phyloP scores from a whole-genome alignment of 2,329 filamentous ascomycete genomes.

The Phialophora verrucosa region DNA sequence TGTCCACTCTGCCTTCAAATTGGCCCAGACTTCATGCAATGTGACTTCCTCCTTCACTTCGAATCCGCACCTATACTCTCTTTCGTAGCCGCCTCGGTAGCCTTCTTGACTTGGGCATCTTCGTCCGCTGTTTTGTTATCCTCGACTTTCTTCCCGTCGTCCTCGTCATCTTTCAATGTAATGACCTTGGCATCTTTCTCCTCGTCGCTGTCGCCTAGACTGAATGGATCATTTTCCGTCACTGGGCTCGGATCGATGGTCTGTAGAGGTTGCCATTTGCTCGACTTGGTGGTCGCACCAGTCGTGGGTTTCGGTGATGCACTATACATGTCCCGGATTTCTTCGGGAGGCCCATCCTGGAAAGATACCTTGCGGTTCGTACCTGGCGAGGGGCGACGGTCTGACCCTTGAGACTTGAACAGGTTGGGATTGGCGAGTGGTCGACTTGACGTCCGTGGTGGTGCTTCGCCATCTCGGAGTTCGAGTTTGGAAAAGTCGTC shows the following conservation, averaged over 20 bases:
- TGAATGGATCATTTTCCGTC: slow-evolving; percentile 92
- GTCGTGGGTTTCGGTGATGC: slow-evolving; percentile 62
- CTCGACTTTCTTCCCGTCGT: slow-evolving; percentile 37
- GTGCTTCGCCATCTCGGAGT: slow-evolving; percentile 66
- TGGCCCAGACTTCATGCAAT: background rate
- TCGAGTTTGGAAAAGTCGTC: slow-evolving; percentile 81
- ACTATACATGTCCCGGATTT: slow-evolving; percentile 77
- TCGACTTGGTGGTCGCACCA: slow-evolving; percentile 65
- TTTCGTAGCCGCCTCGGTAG: slow-evolving; percentile 58
- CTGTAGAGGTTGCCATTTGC: slow-evolving; percentile 97
- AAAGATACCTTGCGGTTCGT: slow-evolving; percentile 60
- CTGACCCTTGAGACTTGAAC: slow-evolving; percentile 63
- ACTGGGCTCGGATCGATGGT: slow-evolving; percentile 84
- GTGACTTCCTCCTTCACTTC: slow-evolving; percentile 17
- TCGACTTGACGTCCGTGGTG: slow-evolving; percentile 63
- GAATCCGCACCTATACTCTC: slow-evolving; percentile 38
- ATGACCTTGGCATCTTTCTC: slow-evolving; percentile 79
- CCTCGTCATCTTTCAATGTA: slow-evolving; percentile 60
- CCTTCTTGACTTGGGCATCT: slow-evolving; percentile 67
- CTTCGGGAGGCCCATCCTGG: slow-evolving; percentile 71
- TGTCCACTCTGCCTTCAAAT: background rate
- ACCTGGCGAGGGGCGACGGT: slow-evolving; percentile 54
- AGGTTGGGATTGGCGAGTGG: slow-evolving; percentile 77
- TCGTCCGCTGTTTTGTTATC: slow-evolving; percentile 54
- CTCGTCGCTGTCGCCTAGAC: slow-evolving; percentile 91